Conservation (phyloP, 208 protist species). For the Trypanosoma mega region DNA sequence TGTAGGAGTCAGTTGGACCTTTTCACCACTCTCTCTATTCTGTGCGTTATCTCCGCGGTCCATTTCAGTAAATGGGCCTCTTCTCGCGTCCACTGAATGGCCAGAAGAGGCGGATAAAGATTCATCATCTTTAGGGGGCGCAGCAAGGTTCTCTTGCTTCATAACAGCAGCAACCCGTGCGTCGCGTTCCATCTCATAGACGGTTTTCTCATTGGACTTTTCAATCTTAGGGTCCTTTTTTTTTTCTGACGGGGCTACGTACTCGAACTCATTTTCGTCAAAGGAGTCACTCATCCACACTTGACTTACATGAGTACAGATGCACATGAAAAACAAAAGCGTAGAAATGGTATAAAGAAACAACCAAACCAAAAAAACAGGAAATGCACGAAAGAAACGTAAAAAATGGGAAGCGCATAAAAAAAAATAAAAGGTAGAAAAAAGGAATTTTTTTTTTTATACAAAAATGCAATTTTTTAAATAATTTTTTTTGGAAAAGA, state of each 20-base stretch:
- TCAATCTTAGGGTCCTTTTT: conserved; percentile 1
- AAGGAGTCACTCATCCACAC: conserved; percentile 6
- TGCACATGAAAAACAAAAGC: neutral
- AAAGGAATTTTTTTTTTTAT: no score
- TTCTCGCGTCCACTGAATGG: no score
- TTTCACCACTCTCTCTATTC: conserved; percentile 14
- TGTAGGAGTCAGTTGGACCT: conserved; percentile 20
- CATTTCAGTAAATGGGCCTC: neutral
- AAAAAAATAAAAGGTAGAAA: conserved; percentile 6
- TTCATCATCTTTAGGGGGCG: no score
- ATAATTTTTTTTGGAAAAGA: no score
- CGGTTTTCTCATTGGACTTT: conserved; percentile 29
- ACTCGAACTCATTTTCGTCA: conserved; percentile 24
- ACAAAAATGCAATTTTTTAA: no score
- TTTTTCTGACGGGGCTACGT: conserved; percentile 10
- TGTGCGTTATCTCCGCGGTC: neutral
- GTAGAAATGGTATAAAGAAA: neutral
- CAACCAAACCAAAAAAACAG: no score
- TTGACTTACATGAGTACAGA: no score
- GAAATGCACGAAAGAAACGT: no score
- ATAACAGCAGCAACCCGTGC: conserved; percentile 40
- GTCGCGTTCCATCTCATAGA: conserved; percentile 69
- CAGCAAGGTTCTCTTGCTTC: neutral
- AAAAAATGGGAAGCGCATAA: neutral
- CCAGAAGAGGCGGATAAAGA: no score